A percentile compares a stretch with the other conserved stretches of the same genome.
Conservation (phyloP, 331 rosid species). For the Quercus tomentella region DNA sequence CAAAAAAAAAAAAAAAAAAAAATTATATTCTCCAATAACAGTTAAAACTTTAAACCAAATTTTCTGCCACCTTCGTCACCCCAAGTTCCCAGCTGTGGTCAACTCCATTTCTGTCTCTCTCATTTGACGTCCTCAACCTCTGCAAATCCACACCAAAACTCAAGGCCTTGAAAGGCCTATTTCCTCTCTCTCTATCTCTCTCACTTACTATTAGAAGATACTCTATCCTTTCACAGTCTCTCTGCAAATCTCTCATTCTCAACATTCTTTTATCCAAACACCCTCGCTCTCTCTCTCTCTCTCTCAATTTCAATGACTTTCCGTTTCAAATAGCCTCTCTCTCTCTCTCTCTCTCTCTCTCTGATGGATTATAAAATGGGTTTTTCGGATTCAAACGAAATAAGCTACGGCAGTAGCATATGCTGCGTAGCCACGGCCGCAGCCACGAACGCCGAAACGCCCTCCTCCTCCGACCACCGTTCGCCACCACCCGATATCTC, state of each 20-base stretch:
- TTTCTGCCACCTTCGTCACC: conserved; percentile 1
- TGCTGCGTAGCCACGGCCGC: neutral
- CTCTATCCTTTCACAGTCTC: neutral
- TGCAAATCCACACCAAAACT: neutral
- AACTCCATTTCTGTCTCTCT: neutral
- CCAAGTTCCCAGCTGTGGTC: conserved; percentile 3
- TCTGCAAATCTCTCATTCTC: neutral
- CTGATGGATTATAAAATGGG: conserved; percentile 28
- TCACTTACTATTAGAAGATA: neutral
- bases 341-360: neutral
- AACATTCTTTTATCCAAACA: neutral
- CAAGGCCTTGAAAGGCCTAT: neutral
- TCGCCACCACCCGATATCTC: conserved; percentile 8
- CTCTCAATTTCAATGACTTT: neutral
- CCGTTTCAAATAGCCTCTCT: neutral
- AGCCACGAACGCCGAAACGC: neutral
- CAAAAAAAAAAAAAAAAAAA: no score
- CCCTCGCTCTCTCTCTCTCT: neutral
- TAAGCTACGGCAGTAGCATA: conserved; percentile 31
- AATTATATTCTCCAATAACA: no score
- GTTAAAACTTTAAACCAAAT: neutral
- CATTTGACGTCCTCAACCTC: conserved; percentile 14
- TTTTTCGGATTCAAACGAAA: conserved; percentile 37
- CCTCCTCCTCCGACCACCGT: conserved; percentile 1
- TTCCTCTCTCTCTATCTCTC: neutral